A percentile compares a stretch with the other conserved stretches of the same genome.
Conservation (phyloP, 441 rosid genomes). For the Gossypium davidsonii region DNA sequence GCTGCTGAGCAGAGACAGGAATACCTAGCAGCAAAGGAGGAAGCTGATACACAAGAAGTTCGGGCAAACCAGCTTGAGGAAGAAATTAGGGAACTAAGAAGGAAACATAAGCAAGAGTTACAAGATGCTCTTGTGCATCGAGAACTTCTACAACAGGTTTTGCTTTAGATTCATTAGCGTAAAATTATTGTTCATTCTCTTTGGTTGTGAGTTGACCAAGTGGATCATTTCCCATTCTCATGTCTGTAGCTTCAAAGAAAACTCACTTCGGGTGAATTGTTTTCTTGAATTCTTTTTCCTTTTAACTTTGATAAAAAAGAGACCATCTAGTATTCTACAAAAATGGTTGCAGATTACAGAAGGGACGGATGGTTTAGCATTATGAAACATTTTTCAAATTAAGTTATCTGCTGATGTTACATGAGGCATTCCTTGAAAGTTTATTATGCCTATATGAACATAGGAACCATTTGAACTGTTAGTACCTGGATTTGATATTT, state of each 20-base stretch:
- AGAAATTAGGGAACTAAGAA: constrained; percentile 72
- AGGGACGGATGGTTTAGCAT: not conserved
- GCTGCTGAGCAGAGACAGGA: constrained; percentile 97
- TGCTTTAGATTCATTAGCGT: constrained; percentile 9
- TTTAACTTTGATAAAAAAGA: not conserved
- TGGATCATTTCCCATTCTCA: not conserved
- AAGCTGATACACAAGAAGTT: constrained; percentile 88
- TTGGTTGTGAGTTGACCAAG: constrained; percentile 1
- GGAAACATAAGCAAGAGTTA: constrained; percentile 82
- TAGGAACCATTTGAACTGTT: not conserved
- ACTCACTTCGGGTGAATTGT: not conserved
- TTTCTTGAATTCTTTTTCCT: not conserved
- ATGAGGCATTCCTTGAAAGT: not conserved
- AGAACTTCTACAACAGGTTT: constrained; percentile 85
- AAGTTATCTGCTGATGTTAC: not conserved
- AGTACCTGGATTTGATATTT: not conserved
- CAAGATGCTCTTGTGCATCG: constrained; percentile 71
- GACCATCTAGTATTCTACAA: not conserved
- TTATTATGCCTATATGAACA: not conserved
- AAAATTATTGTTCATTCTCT: not conserved
- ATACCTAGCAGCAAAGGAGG: constrained; percentile 92
- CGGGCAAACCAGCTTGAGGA: constrained; percentile 83
- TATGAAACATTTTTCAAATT: not conserved
- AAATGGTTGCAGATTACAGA: not conserved
- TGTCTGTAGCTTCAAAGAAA: too few species aligned